phyloP scores from a whole-genome alignment of 208 protist species.

The Acanthamoeba lenticulata region DNA sequence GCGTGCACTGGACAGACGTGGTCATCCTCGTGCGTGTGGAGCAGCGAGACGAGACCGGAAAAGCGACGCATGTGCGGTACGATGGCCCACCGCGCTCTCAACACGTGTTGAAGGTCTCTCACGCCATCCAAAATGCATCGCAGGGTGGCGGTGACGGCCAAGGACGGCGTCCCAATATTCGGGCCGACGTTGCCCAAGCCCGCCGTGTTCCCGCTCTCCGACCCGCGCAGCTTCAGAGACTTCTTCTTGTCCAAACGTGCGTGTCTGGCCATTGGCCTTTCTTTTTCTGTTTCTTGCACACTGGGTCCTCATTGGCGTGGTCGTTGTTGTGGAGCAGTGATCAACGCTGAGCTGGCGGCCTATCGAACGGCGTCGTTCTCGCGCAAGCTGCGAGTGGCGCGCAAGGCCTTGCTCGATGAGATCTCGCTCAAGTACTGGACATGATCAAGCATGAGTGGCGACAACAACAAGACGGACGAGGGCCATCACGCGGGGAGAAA shows the following conservation, averaged over 20 bases:
- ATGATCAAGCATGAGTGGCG: no score
- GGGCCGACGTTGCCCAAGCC: constrained; percentile 48
- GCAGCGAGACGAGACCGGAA: not conserved
- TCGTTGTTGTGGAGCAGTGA: constrained; percentile 10
- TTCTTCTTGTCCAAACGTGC: constrained; percentile 58
- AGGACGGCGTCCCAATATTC: constrained; percentile 20
- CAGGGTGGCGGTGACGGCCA: constrained; percentile 14
- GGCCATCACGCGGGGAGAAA: no score
- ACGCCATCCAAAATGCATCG: not conserved
- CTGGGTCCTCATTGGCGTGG: not conserved
- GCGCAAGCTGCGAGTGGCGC: constrained; percentile 1
- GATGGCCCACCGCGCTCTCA: not conserved
- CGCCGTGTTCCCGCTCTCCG: not conserved
- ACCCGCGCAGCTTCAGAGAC: constrained; percentile 8
- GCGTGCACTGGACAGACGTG: not conserved
- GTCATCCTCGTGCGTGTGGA: not conserved
- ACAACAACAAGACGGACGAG: no score
- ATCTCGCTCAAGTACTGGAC: constrained; percentile 18
- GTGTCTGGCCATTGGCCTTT: not conserved
- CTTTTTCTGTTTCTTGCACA: not conserved
- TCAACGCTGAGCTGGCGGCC: constrained; percentile 54
- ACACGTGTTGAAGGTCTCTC: not conserved
- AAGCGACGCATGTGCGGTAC: not conserved
- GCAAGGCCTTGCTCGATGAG: constrained; percentile 38
- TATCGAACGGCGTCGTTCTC: constrained; percentile 9